phyloP scores from a whole-genome alignment of 257 asterid species.

The Petunia axillaris region DNA sequence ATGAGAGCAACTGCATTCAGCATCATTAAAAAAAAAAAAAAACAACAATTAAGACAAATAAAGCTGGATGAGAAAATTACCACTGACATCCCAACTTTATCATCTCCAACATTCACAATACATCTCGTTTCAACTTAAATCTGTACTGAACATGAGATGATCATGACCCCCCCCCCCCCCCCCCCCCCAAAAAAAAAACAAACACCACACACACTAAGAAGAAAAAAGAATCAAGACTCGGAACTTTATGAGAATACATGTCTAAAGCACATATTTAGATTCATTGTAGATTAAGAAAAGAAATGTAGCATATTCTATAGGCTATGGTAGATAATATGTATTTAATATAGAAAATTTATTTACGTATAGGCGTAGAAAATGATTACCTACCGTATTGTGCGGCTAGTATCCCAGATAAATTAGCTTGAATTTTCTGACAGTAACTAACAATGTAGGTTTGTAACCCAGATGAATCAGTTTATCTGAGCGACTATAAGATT shows the following conservation, averaged over 20 bases:
- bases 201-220: background rate
- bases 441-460: too few relatives aligned
- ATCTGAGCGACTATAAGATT: too few relatives aligned
- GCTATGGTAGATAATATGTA: background rate
- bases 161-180: background rate
- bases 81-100: background rate
- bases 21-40: too few relatives aligned
- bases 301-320: background rate
- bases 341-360: background rate
- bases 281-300: background rate
- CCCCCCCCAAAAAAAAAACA: background rate
- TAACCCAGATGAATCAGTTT: too few relatives aligned
- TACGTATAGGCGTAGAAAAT: background rate
- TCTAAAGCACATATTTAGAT: background rate
- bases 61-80: background rate
- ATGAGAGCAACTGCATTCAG: background rate
- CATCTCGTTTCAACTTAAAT: background rate
- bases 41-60: too few relatives aligned
- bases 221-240: background rate
- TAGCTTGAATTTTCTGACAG: too few relatives aligned
- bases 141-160: background rate
- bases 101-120: background rate
- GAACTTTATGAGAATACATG: background rate
- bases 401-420: background rate
- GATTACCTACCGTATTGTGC: background rate